Evolutionary conservation across 352 stramenopile species (phyloP).

Genomic region (Plasmopara viticola): DNA sequence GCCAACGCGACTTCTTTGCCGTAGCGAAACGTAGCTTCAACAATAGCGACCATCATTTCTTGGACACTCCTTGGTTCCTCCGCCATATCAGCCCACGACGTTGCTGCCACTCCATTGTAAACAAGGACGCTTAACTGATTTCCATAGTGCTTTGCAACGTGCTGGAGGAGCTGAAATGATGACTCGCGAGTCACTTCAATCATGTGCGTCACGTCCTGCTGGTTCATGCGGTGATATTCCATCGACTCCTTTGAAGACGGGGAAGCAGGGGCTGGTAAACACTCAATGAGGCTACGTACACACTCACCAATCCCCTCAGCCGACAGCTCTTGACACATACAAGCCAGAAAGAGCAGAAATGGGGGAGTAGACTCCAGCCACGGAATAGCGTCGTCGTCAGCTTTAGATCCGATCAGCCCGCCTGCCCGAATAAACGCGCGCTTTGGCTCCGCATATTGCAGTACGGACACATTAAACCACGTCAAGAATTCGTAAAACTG

Average conservation of each 20-base stretch:
- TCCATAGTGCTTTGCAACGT: conserved; percentile 58
- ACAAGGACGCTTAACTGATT: conserved; percentile 44
- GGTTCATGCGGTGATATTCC: conserved; percentile 20
- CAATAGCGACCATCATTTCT: conserved; percentile 49
- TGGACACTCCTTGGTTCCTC: conserved; percentile 68
- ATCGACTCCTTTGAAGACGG: conserved; percentile 13
- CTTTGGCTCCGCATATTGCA: conserved; percentile 69
- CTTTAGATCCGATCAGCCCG: background rate
- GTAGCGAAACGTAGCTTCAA: conserved; percentile 50
- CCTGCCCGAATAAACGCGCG: conserved; percentile 33
- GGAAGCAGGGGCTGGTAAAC: conserved; percentile 33
- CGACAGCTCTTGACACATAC: conserved; percentile 58
- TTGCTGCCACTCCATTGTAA: conserved; percentile 33
- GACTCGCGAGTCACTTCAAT: conserved; percentile 67
- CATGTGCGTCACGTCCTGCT: conserved; percentile 63
- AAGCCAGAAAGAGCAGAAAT: conserved; percentile 70
- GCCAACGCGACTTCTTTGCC: conserved; percentile 59
- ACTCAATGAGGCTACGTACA: conserved; percentile 64
- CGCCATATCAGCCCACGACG: conserved; percentile 47
- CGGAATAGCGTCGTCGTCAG: conserved; percentile 28
- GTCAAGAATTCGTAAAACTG: conserved; percentile 80
- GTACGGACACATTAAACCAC: conserved; percentile 63
- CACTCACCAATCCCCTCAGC: conserved; percentile 62
- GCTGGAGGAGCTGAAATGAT: conserved; percentile 46
- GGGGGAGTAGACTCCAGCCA: conserved; percentile 55